These are phyloP conservation scores for Teratosphaeria zuluensis DNA, from an alignment of 2,329 filamentous ascomycete genomes.

Conservation along the genomic window DNA sequence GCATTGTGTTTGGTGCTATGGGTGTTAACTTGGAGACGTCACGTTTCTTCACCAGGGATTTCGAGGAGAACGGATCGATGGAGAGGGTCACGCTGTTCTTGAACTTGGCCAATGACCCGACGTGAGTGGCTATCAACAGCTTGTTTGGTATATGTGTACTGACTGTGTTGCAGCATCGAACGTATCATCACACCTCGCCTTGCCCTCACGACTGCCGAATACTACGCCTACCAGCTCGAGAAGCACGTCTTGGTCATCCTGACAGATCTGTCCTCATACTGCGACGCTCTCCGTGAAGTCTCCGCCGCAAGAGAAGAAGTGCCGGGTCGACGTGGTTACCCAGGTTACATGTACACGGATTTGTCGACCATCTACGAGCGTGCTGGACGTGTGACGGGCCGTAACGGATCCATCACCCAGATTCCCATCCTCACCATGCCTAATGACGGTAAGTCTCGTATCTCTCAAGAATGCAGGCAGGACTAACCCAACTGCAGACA, in stretches of 20 bases:
- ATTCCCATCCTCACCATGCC: conserved; percentile 99
- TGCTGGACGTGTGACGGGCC: conserved; percentile 90
- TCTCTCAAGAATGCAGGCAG: no score
- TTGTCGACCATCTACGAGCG: conserved; percentile 99
- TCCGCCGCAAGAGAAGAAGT: conserved; percentile 98
- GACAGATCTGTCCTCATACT: conserved; percentile 95
- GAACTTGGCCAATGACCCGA: conserved; percentile 98
- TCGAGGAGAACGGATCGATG: conserved; percentile 98
- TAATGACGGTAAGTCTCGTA: conserved; percentile 95
- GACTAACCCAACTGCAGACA: conserved; percentile 49
- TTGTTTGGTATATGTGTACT: not conserved
- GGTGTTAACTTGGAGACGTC: conserved; percentile 99
- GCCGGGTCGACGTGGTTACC: conserved; percentile 96
- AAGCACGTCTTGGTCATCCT: conserved; percentile 99
- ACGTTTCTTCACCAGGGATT: conserved; percentile 96
- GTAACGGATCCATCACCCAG: conserved; percentile 97
- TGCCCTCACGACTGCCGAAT: conserved; percentile 94
- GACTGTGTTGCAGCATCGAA: conserved; percentile 60
- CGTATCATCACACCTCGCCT: conserved; percentile 99
- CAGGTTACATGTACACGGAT: conserved; percentile 99
- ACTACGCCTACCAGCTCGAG: conserved; percentile 99
- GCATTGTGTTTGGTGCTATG: conserved; percentile 98
- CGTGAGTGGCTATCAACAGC: conserved; percentile 48
- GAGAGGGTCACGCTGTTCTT: conserved; percentile 96
- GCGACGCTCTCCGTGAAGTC: conserved; percentile 96